Evolutionary conservation across 148 eudicot genomes (phyloP), one percentile per base, ranked within the genome.

Genomic region (Dysphania ambrosioides): DNA sequence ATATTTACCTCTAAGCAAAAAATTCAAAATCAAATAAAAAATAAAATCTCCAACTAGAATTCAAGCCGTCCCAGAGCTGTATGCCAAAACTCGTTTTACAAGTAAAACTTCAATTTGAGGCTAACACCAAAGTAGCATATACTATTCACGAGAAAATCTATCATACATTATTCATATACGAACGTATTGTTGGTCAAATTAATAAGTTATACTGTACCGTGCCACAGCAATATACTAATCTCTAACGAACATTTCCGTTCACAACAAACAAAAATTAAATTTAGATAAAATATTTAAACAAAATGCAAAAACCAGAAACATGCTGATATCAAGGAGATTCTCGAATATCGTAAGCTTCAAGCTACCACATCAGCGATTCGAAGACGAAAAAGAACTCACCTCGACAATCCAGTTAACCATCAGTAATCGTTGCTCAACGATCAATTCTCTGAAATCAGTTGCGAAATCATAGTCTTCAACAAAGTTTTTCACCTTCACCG

Each of bases 371-470:
- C 6, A 38, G 40, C 55, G 55, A 23, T 55, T 58, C 10, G 11
- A 70, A 47, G 69, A 9, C 15, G 44, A 68, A 56, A 66, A n/a
- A 4, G 8, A 67, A 69, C 80, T 34, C 65, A 96, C 99, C 93
- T 96, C 92, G 65, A 96, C 72, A 36, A 96, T 96, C 99, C 99
- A 96, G 72, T 92, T 87, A 23, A 90, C 94, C 94, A 96, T 96
- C 27, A 86, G 79, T 8, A 86, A 81, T 65, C 99, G 90, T 68
- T 96, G 97, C 84, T 92, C 94, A 34, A 86, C 82, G 82, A 96
- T 84, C 49, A 90, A 83, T 8, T 76, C 79, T 59, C 97, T 93
- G 74, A 73, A 86, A 70, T 82, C 85, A 24, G 93, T 86, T 34
- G 79, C 72, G 55, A 85, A 85, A 80, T 88, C 81, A 77, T 90